Conservation (phyloP, 2,329 filamentous ascomycete species). For the Trichoderma atroviride region DNA sequence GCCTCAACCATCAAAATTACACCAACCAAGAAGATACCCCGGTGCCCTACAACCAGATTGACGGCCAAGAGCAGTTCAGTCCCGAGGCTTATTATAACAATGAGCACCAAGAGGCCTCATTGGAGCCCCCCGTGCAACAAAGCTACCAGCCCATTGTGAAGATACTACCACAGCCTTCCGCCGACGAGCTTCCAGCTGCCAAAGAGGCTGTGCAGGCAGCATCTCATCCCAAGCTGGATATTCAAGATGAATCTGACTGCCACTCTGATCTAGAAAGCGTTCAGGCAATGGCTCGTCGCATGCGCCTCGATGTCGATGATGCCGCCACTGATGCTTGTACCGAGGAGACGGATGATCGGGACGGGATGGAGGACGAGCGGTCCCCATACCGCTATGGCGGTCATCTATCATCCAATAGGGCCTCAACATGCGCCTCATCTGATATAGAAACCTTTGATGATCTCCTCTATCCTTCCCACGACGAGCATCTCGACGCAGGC, state of each 20-base stretch:
- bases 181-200: conserved; percentile 26
- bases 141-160: conserved; percentile 51
- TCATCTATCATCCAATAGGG: conserved; percentile 39
- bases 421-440: conserved; percentile 47
- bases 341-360: conserved; percentile 41
- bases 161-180: conserved; percentile 48
- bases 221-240: conserved; percentile 42
- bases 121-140: conserved; percentile 28
- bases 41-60: conserved; percentile 10
- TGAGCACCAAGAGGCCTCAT: conserved; percentile 40
- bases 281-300: conserved; percentile 32
- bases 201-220: conserved; percentile 31
- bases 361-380: conserved; percentile 35
- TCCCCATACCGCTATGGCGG: conserved; percentile 37
- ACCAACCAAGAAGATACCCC: conserved; percentile 8
- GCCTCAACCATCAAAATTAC: background rate
- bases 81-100: conserved; percentile 41
- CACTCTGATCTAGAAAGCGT: conserved; percentile 41
- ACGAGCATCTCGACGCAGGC: conserved; percentile 39
- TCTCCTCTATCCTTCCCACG: conserved; percentile 33
- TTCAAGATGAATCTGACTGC: conserved; percentile 45
- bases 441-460: conserved; percentile 39
- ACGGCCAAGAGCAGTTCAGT: conserved; percentile 30
- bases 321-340: conserved; percentile 42
- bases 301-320: conserved; percentile 37